Evolutionary conservation across 352 stramenopile genomes (phyloP).

Genomic region (Phytophthora hybrid): DNA sequence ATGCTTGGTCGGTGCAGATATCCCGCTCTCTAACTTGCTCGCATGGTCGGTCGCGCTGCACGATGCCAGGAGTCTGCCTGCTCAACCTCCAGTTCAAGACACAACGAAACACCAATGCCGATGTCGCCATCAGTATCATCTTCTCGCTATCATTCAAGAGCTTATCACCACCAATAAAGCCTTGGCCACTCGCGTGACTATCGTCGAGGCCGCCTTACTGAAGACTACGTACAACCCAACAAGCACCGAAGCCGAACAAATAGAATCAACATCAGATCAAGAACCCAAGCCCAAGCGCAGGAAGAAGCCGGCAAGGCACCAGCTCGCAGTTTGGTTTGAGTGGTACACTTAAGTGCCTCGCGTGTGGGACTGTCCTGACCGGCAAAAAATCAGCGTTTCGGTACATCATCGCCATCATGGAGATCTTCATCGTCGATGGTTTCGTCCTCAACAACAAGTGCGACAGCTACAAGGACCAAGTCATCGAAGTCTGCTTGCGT

Average conservation of each 20-base stretch:
- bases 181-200: background rate
- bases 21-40: background rate
- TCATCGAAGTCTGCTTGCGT: background rate
- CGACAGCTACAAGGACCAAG: slow-evolving; percentile 18
- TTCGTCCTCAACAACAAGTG: slow-evolving; percentile 6
- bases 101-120: background rate
- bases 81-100: background rate
- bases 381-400: slow-evolving; percentile 30
- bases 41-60: slow-evolving; percentile 10
- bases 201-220: background rate
- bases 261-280: slow-evolving; percentile 1
- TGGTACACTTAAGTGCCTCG: slow-evolving; percentile 17
- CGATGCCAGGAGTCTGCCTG: background rate
- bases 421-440: slow-evolving; percentile 24
- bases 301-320: slow-evolving; percentile 7
- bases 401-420: slow-evolving; percentile 25
- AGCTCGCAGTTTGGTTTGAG: slow-evolving; percentile 14
- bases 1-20: background rate
- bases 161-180: slow-evolving; percentile 8
- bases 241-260: background rate
- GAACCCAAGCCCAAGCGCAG: slow-evolving; percentile 1
- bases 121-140: background rate
- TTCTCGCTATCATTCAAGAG: slow-evolving; percentile 18
- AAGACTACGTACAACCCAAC: background rate
- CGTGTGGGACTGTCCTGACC: slow-evolving; percentile 6